Evolutionary conservation across 345 rosid genomes (phyloP), one percentile per base, ranked within the genome.

Genomic region (Lenwebbia sp.): DNA sequence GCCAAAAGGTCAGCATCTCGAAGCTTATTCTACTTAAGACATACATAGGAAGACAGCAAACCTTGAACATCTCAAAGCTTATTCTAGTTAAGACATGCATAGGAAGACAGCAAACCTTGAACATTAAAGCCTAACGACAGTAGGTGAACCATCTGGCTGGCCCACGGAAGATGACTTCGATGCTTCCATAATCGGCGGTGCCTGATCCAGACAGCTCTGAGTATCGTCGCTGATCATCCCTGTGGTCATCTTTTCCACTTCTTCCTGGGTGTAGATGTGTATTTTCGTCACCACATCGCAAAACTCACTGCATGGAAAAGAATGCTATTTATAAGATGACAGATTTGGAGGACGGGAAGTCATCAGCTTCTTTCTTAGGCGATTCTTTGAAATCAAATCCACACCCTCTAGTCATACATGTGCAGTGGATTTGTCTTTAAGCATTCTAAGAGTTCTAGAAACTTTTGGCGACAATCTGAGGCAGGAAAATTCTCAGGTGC

Each of bases 81-180:
- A 65, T 65, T 65, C 76, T 30, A 65, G 13, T 70, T 70, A 19
- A 70, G 26, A 40, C 47, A 70, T 70, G 40, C 47, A 2, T 70
- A 37, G 47, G 78, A 70, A 37, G 84, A 52, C 70, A 40, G 84
- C 54, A 84, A 62, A 84, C 81, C 57, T 58, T 10, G 44, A 17
- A 54, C 52, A 78, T 82, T 82, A 82, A 44, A 58, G 5, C 25
- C 81, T 25, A 49, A 62, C 60, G 53, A 81, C 53, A 10, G 86
- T 84, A 44, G 84, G 88, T 40, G 81, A 95, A 83, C 44, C 76
- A 83, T 94, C 97, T 22, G 97, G 97, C 88, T 95, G 95, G 62
- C 96, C 92, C 53, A 96, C 99, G 6, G 98, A 95, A 13, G 98
- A 95, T 30, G 99, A 95, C 91, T 95, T 96, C 5, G 98, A 95